phyloP scores from a whole-genome alignment of 2,329 filamentous ascomycete genomes.

The Simplicillium aogashimaense region DNA sequence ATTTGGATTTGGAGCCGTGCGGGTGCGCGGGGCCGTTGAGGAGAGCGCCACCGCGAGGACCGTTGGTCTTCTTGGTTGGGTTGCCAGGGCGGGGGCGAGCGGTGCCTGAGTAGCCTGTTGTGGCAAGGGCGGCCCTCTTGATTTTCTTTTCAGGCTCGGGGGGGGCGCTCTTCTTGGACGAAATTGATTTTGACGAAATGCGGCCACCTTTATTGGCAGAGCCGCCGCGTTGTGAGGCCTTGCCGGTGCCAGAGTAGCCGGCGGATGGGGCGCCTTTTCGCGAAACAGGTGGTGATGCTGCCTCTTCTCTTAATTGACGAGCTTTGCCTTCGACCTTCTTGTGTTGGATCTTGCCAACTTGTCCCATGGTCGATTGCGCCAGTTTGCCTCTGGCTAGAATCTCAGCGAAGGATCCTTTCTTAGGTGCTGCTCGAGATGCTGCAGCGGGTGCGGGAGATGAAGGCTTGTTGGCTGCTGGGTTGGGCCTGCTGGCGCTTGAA shows the following conservation, averaged over 20 bases:
- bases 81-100: conserved; percentile 44
- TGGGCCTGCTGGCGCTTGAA: background rate
- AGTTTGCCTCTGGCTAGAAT: conserved; percentile 64
- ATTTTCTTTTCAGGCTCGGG: conserved; percentile 42
- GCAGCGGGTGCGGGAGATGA: conserved; percentile 24
- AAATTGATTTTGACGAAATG: conserved; percentile 3
- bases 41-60: conserved; percentile 29
- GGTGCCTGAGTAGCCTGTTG: conserved; percentile 56
- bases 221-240: conserved; percentile 9
- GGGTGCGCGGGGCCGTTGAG: conserved; percentile 21
- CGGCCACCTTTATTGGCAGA: background rate
- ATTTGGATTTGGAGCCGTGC: conserved; percentile 22
- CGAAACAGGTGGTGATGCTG: conserved; percentile 1
- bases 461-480: background rate
- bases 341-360: conserved; percentile 63
- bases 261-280: conserved; percentile 2
- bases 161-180: conserved; percentile 13
- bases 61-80: conserved; percentile 19
- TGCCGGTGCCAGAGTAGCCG: conserved; percentile 22
- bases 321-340: conserved; percentile 45
- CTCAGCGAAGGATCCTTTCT: conserved; percentile 66
- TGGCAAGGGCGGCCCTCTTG: conserved; percentile 52
- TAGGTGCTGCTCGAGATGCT: conserved; percentile 34
- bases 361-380: conserved; percentile 49
- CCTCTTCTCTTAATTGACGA: conserved; percentile 17